Conservation (phyloP, 768 basidiomycete species). For the Gymnopilus dilepis region DNA sequence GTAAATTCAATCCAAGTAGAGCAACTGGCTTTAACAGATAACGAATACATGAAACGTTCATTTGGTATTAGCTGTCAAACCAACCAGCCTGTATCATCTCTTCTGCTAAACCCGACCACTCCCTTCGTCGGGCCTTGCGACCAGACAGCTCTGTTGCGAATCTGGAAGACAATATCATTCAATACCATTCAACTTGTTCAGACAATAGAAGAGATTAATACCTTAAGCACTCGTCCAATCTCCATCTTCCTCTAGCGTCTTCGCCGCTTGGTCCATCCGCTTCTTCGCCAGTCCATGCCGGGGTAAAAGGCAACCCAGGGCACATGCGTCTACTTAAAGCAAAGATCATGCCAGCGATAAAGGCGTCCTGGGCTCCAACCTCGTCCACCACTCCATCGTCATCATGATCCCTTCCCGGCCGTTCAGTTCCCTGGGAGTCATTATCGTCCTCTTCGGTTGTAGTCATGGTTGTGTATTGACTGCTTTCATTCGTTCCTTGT, state of each 20-base stretch:
- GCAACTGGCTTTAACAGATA: not conserved
- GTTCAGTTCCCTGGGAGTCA: slow-evolving; percentile 66
- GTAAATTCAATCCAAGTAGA: not conserved
- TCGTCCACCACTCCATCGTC: slow-evolving; percentile 65
- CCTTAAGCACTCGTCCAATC: slow-evolving; percentile 83
- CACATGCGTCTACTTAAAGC: slow-evolving; percentile 72
- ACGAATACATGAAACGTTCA: not conserved
- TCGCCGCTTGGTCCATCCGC: slow-evolving; percentile 35
- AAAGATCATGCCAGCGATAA: slow-evolving; percentile 89
- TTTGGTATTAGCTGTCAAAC: slow-evolving; percentile 52
- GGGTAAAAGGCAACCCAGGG: slow-evolving; percentile 81
- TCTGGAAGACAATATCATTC: slow-evolving; percentile 39
- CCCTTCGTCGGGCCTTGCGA: slow-evolving; percentile 65
- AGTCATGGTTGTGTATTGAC: slow-evolving; percentile 32
- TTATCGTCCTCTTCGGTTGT: slow-evolving; percentile 50
- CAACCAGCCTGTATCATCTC: slow-evolving; percentile 81
- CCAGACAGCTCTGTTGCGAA: slow-evolving; percentile 87
- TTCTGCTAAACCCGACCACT: slow-evolving; percentile 70
- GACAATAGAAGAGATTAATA: slow-evolving; percentile 32
- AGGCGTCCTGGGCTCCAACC: slow-evolving; percentile 80
- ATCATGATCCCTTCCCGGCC: slow-evolving; percentile 43
- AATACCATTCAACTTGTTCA: not conserved
- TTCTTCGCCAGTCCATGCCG: slow-evolving; percentile 49
- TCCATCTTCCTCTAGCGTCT: slow-evolving; percentile 64
- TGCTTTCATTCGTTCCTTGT: slow-evolving; percentile 35